Evolutionary conservation across 371 early-diverging fungal species (phyloP).

Genomic region (Mucor sp.): DNA sequence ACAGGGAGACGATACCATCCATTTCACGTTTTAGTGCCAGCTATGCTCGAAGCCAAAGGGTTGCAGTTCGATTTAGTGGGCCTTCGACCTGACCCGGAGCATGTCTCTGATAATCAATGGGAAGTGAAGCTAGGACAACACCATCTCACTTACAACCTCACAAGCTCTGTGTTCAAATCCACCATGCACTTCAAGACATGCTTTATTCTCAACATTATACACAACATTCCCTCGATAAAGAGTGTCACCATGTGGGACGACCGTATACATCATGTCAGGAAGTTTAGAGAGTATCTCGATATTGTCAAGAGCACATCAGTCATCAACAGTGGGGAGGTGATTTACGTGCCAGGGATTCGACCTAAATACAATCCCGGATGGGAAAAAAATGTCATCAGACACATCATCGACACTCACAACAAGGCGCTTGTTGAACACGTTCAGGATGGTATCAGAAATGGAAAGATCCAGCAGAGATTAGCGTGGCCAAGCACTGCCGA

Average conservation of each 20-base stretch:
- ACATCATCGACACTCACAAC: conserved; percentile 47
- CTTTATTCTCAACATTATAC: conserved; percentile 42
- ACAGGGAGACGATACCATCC: conserved; percentile 52
- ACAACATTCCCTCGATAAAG: conserved; percentile 34
- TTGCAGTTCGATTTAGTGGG: conserved; percentile 50
- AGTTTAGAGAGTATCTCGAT: conserved; percentile 46
- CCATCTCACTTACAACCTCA: conserved; percentile 1
- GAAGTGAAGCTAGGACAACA: neutral
- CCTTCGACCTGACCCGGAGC: conserved; percentile 33
- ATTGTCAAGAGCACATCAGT: conserved; percentile 13
- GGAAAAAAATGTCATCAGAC: conserved; percentile 43
- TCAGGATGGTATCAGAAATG: conserved; percentile 9
- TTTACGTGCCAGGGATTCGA: conserved; percentile 42
- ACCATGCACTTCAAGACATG: conserved; percentile 55
- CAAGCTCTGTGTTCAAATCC: conserved; percentile 19
- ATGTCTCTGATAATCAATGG: neutral
- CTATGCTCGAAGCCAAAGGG: conserved; percentile 27
- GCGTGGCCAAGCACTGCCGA: neutral
- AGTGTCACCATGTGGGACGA: conserved; percentile 65
- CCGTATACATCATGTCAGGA: conserved; percentile 45
- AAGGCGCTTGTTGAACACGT: conserved; percentile 22
- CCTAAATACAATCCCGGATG: conserved; percentile 48
- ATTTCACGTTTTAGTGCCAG: conserved; percentile 31
- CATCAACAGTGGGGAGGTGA: conserved; percentile 30
- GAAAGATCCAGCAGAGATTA: conserved; percentile 8